Percentiles rank a stretch among this genome's conserved stretches.
Evolutionary conservation across 805 yeast genomes (phyloP).

Genomic region (Candida sonorensis): DNA sequence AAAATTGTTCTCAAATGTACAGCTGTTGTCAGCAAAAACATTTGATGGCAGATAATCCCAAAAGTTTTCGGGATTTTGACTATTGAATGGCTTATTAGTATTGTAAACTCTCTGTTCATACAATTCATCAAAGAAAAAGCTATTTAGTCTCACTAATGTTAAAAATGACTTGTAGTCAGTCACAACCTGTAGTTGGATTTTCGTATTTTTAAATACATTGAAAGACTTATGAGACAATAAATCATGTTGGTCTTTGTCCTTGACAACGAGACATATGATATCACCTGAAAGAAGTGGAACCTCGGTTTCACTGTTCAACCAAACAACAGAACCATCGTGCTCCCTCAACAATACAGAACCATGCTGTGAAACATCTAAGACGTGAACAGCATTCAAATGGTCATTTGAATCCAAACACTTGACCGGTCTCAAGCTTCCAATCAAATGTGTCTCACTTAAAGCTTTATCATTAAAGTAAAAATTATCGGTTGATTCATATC

Average conservation of each 20-base stretch:
- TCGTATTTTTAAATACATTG: constrained; percentile 16
- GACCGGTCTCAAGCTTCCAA: too few relatives aligned
- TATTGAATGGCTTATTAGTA: not conserved
- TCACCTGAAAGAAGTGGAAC: constrained; percentile 13
- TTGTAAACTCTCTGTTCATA: not conserved
- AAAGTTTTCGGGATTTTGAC: not conserved
- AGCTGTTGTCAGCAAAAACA: not conserved
- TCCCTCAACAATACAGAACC: constrained; percentile 10
- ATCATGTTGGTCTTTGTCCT: not conserved
- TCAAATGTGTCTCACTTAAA: constrained; percentile 20
- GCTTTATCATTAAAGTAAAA: constrained; percentile 18
- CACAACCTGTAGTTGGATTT: constrained; percentile 17
- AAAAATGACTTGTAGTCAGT: constrained; percentile 9
- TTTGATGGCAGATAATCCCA: not conserved
- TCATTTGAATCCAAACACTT: too few relatives aligned
- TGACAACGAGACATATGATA: constrained; percentile 15
- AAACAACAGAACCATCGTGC: too few relatives aligned
- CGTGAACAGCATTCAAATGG: too few relatives aligned
- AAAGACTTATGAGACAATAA: not conserved
- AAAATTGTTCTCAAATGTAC: not conserved
- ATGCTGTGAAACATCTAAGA: constrained; percentile 15
- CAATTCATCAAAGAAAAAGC: not conserved
- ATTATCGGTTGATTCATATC: constrained; percentile 5
- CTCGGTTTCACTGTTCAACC: too few relatives aligned
- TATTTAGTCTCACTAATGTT: constrained; percentile 12